phyloP scores from a whole-genome alignment of 371 early-diverging fungal genomes.

The Nosema muscidifuracis region DNA sequence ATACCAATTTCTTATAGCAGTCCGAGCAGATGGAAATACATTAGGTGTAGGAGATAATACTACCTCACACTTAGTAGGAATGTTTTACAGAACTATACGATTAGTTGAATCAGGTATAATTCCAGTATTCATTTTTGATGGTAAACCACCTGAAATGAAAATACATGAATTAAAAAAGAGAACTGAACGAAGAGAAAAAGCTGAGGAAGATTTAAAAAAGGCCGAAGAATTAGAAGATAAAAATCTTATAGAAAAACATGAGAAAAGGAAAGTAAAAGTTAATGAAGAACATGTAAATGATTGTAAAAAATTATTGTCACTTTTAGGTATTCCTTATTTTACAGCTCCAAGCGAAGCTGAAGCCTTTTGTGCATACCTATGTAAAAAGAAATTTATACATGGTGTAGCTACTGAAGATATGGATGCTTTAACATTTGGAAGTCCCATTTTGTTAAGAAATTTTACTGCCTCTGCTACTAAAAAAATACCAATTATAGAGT shows the following conservation, averaged over 20 bases:
- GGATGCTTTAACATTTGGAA: constrained; percentile 92
- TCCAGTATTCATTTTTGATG: constrained; percentile 97
- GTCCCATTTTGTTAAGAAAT: constrained; percentile 83
- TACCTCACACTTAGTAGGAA: constrained; percentile 92
- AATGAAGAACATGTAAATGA: constrained; percentile 86
- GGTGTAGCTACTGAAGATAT: constrained; percentile 98
- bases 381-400: constrained; percentile 77
- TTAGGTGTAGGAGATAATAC: constrained; percentile 80
- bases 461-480: constrained; percentile 82
- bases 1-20: constrained; percentile 98
- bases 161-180: constrained; percentile 69
- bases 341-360: constrained; percentile 98
- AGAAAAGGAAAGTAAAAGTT: constrained; percentile 81
- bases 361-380: constrained; percentile 91
- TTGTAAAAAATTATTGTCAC: constrained; percentile 74
- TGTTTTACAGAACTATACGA: constrained; percentile 93
- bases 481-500: constrained; percentile 83
- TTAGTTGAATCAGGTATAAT: constrained; percentile 94
- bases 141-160: constrained; percentile 88
- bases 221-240: constrained; percentile 66
- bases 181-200: constrained; percentile 69
- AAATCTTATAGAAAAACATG: constrained; percentile 78
- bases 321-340: constrained; percentile 93
- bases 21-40: constrained; percentile 79
- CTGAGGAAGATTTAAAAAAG: constrained; percentile 44